A percentile compares a stretch with the other conserved stretches of the same genome.
These are phyloP conservation scores for Bacterosira constricta DNA, from an alignment of 108 stramenopile genomes.

Conservation along the genomic window DNA sequence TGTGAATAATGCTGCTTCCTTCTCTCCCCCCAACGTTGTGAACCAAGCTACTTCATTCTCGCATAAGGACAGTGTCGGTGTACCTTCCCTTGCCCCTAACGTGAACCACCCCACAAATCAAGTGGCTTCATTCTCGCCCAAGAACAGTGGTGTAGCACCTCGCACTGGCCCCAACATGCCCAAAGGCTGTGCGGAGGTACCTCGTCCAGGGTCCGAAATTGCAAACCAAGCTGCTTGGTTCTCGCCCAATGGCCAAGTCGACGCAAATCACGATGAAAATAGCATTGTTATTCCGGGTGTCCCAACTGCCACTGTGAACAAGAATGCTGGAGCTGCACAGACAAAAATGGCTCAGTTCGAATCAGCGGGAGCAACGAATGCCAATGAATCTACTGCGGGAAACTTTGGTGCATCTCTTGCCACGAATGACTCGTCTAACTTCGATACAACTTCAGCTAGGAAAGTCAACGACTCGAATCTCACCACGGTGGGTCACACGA, in stretches of 20 bases:
- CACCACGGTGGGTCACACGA: too few species aligned
- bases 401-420: background rate
- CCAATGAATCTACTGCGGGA: too few species aligned
- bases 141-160: too few species aligned
- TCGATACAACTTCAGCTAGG: background rate
- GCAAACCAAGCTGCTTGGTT: background rate
- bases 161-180: too few species aligned
- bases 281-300: slow-evolving; percentile 39
- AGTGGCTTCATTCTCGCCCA: background rate
- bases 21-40: background rate
- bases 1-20: too few species aligned
- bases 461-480: background rate
- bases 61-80: too few species aligned
- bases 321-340: background rate
- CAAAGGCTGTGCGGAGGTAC: too few species aligned
- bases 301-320: background rate
- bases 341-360: slow-evolving; percentile 3
- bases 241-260: background rate
- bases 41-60: too few species aligned
- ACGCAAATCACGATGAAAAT: slow-evolving; percentile 13
- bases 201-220: too few species aligned
- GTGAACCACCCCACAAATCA: too few species aligned
- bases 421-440: background rate
- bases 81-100: background rate
- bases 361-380: too few species aligned